Evolutionary conservation across 208 protist genomes (phyloP).

Genomic region (Crithidia sp.): DNA sequence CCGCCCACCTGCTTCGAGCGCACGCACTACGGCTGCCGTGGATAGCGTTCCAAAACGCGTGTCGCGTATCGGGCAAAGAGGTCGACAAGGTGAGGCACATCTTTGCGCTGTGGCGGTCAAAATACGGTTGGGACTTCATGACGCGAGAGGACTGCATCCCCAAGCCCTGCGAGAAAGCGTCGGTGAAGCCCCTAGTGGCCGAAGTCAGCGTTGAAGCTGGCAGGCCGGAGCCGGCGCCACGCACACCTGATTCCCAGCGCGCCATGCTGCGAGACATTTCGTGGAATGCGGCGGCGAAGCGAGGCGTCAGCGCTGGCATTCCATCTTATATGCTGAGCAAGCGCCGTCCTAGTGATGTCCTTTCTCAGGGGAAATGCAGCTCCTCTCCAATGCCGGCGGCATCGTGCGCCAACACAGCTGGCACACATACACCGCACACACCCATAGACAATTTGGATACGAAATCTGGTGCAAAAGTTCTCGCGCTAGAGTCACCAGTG

Average conservation of each 20-base stretch:
- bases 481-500: conserved; percentile 48
- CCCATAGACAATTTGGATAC: conserved; percentile 6
- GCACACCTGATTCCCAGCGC: not conserved
- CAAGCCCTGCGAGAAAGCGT: not conserved
- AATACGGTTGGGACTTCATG: conserved; percentile 41
- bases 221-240: not conserved
- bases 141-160: not conserved
- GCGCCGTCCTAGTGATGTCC: conserved; percentile 6
- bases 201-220: not conserved
- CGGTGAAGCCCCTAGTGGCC: not conserved
- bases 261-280: conserved; percentile 23
- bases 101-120: conserved; percentile 26
- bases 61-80: not conserved
- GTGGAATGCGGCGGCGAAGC: conserved; percentile 22
- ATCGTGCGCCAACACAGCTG: not conserved
- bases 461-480: conserved; percentile 24
- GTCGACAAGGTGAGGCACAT: conserved; percentile 12
- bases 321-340: conserved; percentile 52
- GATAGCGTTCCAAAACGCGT: conserved; percentile 12
- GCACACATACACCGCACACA: conserved; percentile 2
- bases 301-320: conserved; percentile 22
- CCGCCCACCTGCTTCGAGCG: conserved; percentile 22
- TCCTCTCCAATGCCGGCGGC: not conserved
- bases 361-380: not conserved
- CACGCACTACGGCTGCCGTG: conserved; percentile 25